These are phyloP conservation scores for Fusarium buxicola DNA, from an alignment of 2,329 filamentous ascomycete species.

Conservation along the genomic window DNA sequence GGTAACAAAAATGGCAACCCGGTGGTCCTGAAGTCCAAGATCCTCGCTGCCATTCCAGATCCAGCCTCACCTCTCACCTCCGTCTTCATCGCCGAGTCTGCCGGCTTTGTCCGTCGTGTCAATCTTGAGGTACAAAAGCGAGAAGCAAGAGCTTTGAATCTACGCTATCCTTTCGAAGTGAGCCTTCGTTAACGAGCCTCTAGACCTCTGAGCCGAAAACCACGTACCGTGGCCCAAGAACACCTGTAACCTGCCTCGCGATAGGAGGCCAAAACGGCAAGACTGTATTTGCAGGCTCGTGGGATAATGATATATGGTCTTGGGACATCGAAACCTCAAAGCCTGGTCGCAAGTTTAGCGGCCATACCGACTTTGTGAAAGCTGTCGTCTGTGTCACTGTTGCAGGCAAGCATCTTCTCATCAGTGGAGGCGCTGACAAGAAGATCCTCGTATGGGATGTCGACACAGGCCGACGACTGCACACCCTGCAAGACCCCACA, in stretches of 20 bases:
- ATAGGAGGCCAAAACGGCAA: conserved; percentile 67
- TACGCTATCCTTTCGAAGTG: neutral
- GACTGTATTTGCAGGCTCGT: conserved; percentile 86
- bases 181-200: conserved; percentile 12
- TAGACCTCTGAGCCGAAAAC: conserved; percentile 49
- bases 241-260: conserved; percentile 83
- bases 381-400: conserved; percentile 73
- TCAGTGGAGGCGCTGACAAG: conserved; percentile 82
- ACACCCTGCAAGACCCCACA: conserved; percentile 81
- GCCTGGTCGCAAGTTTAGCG: conserved; percentile 71
- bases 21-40: conserved; percentile 84
- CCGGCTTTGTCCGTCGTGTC: conserved; percentile 81
- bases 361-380: conserved; percentile 94
- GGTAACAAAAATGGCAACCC: conserved; percentile 85
- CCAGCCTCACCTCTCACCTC: conserved; percentile 67
- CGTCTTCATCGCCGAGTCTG: conserved; percentile 87
- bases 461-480: conserved; percentile 73
- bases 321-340: conserved; percentile 75
- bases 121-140: conserved; percentile 73
- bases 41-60: conserved; percentile 79
- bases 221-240: conserved; percentile 78
- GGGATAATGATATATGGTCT: conserved; percentile 93
- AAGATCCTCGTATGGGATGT: conserved; percentile 88
- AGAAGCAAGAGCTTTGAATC: too few species aligned
- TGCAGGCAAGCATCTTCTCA: conserved; percentile 70